These are phyloP conservation scores for Cinnamomum chago DNA, from an alignment of 164 flowering plant genomes.

Conservation along the genomic window DNA sequence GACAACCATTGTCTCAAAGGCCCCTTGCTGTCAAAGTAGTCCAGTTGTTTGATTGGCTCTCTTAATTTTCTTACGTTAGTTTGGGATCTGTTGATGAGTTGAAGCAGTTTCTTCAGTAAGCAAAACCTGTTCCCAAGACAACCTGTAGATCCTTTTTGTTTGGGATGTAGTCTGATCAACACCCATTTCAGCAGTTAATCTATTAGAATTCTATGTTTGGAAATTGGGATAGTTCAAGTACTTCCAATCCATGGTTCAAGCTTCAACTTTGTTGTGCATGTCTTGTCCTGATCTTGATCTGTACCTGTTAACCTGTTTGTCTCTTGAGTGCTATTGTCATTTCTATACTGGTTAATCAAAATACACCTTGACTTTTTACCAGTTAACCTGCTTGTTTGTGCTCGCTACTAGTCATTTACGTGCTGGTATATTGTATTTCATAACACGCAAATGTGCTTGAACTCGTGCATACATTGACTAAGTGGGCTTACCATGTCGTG, in stretches of 20 bases:
- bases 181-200: neutral
- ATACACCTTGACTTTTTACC: neutral
- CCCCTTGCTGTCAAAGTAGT: too few species aligned
- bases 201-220: neutral
- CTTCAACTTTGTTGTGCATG: neutral
- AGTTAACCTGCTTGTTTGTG: neutral
- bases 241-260: neutral
- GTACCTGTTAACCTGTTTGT: neutral
- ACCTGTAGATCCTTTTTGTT: too few species aligned
- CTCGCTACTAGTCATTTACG: neutral
- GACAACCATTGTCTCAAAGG: too few species aligned
- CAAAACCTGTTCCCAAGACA: neutral
- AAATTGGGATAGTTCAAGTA: neutral
- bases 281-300: neutral
- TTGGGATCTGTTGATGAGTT: neutral
- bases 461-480: neutral
- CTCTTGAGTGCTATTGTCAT: neutral
- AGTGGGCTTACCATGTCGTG: neutral
- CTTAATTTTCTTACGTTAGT: neutral
- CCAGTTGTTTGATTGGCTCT: neutral
- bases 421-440: neutral
- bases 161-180: neutral
- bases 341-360: neutral
- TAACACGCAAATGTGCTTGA: too few species aligned
- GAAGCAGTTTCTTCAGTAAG: neutral